A percentile compares a stretch with the other conserved stretches of the same genome.
These are phyloP conservation scores for Pseudopyricularia cyperi DNA, from an alignment of 2,329 filamentous ascomycete genomes.

Conservation along the genomic window DNA sequence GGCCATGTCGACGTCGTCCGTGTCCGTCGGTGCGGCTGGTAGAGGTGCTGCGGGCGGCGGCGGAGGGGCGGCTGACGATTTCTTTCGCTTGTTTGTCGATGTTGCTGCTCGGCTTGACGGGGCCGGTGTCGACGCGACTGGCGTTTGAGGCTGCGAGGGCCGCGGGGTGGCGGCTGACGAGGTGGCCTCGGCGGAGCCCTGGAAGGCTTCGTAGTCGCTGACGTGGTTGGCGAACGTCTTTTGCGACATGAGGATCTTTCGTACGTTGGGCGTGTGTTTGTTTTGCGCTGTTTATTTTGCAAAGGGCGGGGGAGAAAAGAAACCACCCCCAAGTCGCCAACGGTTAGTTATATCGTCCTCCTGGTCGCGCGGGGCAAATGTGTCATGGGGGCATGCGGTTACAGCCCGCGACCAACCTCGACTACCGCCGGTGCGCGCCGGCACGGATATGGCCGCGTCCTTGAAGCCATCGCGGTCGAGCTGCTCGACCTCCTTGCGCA, in stretches of 20 bases:
- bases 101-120: background rate
- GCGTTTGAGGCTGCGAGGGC: constrained; percentile 8
- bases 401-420: constrained; percentile 18
- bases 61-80: background rate
- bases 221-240: constrained; percentile 77
- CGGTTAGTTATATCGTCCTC: too few relatives aligned
- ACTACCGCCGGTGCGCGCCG: constrained; percentile 36
- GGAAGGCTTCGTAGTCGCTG: constrained; percentile 61
- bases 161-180: constrained; percentile 14
- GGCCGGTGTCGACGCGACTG: constrained; percentile 9
- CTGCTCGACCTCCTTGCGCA: constrained; percentile 68
- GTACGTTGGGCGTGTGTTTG: constrained; percentile 56
- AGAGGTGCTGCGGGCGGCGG: background rate
- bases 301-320: background rate
- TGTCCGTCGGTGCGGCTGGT: background rate
- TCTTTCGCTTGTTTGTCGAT: background rate
- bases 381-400: too few relatives aligned
- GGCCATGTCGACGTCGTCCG: constrained; percentile 10
- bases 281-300: constrained; percentile 20
- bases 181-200: constrained; percentile 25
- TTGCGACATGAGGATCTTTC: constrained; percentile 66
- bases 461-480: constrained; percentile 69
- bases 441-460: constrained; percentile 60
- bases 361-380: too few relatives aligned
- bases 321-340: too few relatives aligned